Conservation (phyloP, 1,284 basidiomycete species). For the Fomitopsis pinicola region DNA sequence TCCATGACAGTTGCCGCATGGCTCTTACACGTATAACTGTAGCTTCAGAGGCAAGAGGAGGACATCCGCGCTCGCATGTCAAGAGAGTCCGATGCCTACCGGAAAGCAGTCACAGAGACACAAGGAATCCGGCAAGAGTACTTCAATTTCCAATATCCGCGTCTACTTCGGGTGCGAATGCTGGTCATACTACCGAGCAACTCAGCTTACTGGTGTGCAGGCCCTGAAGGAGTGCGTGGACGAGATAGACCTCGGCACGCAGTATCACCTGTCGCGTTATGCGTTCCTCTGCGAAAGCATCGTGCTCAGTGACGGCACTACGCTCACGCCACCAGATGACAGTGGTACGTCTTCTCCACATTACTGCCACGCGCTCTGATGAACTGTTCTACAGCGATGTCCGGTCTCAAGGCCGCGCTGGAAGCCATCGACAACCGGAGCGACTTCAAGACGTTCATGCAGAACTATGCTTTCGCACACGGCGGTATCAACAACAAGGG, state of each 20-base stretch:
- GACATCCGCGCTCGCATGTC: slow-evolving; percentile 88
- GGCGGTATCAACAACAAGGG: slow-evolving; percentile 58
- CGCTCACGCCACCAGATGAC: slow-evolving; percentile 77
- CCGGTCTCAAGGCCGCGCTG: slow-evolving; percentile 82
- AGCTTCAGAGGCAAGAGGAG: slow-evolving; percentile 94
- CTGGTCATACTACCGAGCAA: not conserved
- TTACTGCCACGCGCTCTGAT: not conserved
- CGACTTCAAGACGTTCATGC: slow-evolving; percentile 97
- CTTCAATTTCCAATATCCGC: slow-evolving; percentile 94
- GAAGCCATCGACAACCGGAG: slow-evolving; percentile 91
- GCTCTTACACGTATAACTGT: slow-evolving; percentile 14
- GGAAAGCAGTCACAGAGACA: slow-evolving; percentile 88
- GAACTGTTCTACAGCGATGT: slow-evolving; percentile 28
- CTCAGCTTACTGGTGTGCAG: slow-evolving; percentile 34
- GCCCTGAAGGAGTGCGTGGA: slow-evolving; percentile 95
- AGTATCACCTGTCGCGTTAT: slow-evolving; percentile 95
- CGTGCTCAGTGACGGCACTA: slow-evolving; percentile 83
- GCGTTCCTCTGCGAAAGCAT: slow-evolving; percentile 93
- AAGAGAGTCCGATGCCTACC: slow-evolving; percentile 81
- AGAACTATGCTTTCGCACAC: slow-evolving; percentile 89
- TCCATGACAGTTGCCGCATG: not conserved
- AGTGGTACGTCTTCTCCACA: slow-evolving; percentile 4
- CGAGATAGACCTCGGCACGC: slow-evolving; percentile 94
- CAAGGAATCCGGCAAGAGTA: slow-evolving; percentile 93
- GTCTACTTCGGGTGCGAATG: slow-evolving; percentile 79